A percentile compares a stretch with the other conserved stretches of the same genome.
Evolutionary conservation across 2,329 filamentous ascomycete species (phyloP).

Genomic region (Dryadomyces sulphureus): DNA sequence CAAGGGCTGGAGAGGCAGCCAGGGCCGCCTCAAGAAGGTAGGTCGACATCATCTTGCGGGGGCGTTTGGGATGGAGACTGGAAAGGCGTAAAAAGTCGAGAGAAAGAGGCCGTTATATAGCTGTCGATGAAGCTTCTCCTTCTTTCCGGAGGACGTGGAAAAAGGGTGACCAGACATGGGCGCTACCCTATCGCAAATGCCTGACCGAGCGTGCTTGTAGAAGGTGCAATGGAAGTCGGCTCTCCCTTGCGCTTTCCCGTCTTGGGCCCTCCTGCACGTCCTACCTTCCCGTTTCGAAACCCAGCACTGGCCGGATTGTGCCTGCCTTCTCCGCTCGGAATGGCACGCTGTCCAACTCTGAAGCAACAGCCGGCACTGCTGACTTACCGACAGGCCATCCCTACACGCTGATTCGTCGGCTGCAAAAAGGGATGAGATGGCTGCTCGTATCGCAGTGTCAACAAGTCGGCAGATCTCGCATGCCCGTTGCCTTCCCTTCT

Average conservation of each 20-base stretch:
- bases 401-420: background rate
- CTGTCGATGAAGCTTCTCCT: background rate
- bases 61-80: background rate
- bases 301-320: background rate
- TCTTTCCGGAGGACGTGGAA: background rate
- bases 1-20: background rate
- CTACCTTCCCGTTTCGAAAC: background rate
- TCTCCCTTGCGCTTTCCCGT: too few relatives aligned
- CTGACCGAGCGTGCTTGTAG: background rate
- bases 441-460: too few relatives aligned
- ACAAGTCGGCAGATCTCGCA: too few relatives aligned
- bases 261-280: background rate
- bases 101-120: background rate
- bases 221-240: background rate
- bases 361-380: background rate
- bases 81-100: too few relatives aligned
- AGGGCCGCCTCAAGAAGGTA: background rate
- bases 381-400: background rate
- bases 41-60: background rate
- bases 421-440: too few relatives aligned
- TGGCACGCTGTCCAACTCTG: background rate
- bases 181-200: background rate
- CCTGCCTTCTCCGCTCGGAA: background rate
- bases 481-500: too few relatives aligned
- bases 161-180: background rate